phyloP scores from a whole-genome alignment of 176 grass and related monocot genomes.

The Oryza brachyantha region DNA sequence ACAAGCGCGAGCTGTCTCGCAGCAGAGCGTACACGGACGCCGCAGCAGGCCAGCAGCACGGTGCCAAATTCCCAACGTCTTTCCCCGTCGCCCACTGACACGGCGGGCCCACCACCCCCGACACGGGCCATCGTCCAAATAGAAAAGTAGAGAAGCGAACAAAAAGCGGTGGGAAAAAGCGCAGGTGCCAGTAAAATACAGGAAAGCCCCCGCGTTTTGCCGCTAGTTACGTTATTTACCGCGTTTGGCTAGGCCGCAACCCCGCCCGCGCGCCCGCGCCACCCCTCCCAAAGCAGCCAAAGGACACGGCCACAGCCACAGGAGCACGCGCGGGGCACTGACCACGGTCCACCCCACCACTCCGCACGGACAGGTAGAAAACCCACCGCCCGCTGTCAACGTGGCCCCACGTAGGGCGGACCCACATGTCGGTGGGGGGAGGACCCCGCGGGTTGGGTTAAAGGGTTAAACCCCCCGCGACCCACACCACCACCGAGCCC shows the following conservation, averaged over 20 bases:
- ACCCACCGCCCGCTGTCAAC: neutral
- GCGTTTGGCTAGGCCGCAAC: slow-evolving; percentile 6
- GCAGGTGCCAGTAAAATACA: no score
- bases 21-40: neutral
- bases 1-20: neutral
- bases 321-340: slow-evolving; percentile 42
- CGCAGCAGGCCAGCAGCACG: neutral
- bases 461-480: no score
- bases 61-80: neutral
- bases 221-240: slow-evolving; percentile 22
- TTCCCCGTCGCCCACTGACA: neutral
- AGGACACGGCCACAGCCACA: neutral
- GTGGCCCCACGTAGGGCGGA: fast-evolving
- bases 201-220: neutral
- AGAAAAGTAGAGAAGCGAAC: slow-evolving; percentile 23
- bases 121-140: neutral
- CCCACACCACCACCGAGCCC: slow-evolving; percentile 21
- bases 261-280: neutral
- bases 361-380: neutral
- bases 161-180: neutral
- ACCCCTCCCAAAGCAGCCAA: neutral
- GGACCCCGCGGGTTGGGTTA: neutral
- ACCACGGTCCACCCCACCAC: slow-evolving; percentile 19
- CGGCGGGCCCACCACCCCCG: neutral
- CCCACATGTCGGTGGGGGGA: neutral